These are phyloP conservation scores for Mycogone perniciosa DNA, from an alignment of 2,329 filamentous ascomycete genomes.

Conservation along the genomic window DNA sequence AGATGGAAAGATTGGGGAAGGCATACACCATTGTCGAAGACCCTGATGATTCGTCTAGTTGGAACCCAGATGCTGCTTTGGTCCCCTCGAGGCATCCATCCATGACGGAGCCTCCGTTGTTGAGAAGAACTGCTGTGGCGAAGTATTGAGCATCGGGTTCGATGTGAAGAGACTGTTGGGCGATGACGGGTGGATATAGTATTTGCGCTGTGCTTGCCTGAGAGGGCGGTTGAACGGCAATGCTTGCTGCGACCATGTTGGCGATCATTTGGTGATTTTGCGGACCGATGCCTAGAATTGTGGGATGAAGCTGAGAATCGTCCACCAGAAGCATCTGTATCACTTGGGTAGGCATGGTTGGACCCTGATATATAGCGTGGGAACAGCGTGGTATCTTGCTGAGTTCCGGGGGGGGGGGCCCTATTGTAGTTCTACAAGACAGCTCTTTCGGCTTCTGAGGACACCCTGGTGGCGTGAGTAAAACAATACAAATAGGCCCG, in stretches of 20 bases:
- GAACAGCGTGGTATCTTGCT: background rate
- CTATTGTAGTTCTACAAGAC: background rate
- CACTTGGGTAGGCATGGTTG: constrained; percentile 6
- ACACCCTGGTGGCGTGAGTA: background rate
- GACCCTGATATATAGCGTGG: constrained; percentile 1
- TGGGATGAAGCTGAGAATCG: background rate
- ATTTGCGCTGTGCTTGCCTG: constrained; percentile 12
- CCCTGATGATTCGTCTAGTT: constrained; percentile 8
- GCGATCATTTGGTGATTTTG: constrained; percentile 9
- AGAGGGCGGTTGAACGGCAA: constrained; percentile 22
- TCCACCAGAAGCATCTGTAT: background rate
- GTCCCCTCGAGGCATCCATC: constrained; percentile 17
- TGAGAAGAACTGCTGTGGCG: constrained; percentile 21
- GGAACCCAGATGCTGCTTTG: constrained; percentile 15
- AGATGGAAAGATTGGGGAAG: constrained; percentile 22
- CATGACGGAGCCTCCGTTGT: constrained; percentile 14
- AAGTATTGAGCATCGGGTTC: constrained; percentile 19
- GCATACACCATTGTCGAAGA: constrained; percentile 18
- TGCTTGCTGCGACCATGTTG: background rate
- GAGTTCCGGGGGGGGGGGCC: background rate
- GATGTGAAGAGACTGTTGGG: constrained; percentile 11
- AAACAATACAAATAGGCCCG: background rate
- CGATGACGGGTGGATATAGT: constrained; percentile 21
- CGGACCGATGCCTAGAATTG: background rate
- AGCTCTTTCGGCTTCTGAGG: background rate